Percentiles rank a stretch among this genome's conserved stretches.
Evolutionary conservation across 306 rosid genomes (phyloP).

Genomic region (Cucumis sativus): Cucumber_9930_V3 NC_026656.2:2160501-2161000

Average conservation of each 20-base stretch:
- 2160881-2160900: conserved; percentile 50
- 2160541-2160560: conserved; percentile 82
- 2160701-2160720: not conserved
- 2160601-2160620: not conserved
- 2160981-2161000: conserved; percentile 40
- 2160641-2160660: not conserved
- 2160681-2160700: not conserved
- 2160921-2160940: not conserved
- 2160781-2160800: conserved; percentile 79
- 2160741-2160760: not conserved
- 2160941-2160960: conserved; percentile 3
- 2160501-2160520: conserved; percentile 46
- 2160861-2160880: conserved; percentile 76
- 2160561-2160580: conserved; percentile 37
- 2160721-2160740: not conserved
- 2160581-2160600: not conserved
- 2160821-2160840: conserved; percentile 43
- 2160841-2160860: conserved; percentile 63
- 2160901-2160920: not conserved
- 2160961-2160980: not conserved
- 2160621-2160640: not conserved
- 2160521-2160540: conserved; percentile 51
- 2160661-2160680: not conserved
- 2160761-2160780: conserved; percentile 91
- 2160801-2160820: conserved; percentile 78